Evolutionary conservation across 2,329 filamentous ascomycete genomes (phyloP).

Genomic region (Aquanectria penicillioides): DNA sequence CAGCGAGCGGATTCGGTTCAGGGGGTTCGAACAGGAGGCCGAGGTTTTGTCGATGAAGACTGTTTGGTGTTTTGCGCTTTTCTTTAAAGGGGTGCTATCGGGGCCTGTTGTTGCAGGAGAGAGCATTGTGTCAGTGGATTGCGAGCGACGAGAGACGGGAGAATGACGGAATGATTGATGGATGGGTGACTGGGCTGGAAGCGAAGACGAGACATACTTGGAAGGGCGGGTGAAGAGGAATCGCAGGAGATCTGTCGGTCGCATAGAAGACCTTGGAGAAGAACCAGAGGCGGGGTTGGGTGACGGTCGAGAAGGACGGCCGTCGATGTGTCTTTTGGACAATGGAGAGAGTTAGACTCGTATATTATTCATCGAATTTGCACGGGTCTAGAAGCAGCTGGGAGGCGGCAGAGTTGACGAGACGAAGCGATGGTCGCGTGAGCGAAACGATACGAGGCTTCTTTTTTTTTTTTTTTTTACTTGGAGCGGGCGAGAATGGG

Average conservation of each 20-base stretch:
- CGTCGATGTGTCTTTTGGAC: slow-evolving; percentile 39
- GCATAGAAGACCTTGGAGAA: slow-evolving; percentile 75
- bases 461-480: slow-evolving; percentile 1
- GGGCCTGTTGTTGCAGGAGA: slow-evolving; percentile 61
- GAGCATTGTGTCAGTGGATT: no score
- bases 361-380: slow-evolving; percentile 42
- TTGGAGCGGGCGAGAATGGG: no score
- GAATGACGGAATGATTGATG: not conserved
- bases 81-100: slow-evolving; percentile 66
- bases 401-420: not conserved
- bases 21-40: slow-evolving; percentile 19
- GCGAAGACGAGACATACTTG: slow-evolving; percentile 75
- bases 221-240: slow-evolving; percentile 89
- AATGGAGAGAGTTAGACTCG: slow-evolving; percentile 32
- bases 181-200: no score
- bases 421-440: slow-evolving; percentile 31
- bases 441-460: not conserved
- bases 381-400: not conserved
- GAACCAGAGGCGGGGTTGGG: slow-evolving; percentile 31
- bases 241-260: slow-evolving; percentile 87
- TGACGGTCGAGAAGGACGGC: slow-evolving; percentile 38
- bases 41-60: slow-evolving; percentile 23
- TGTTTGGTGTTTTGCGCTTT: slow-evolving; percentile 48
- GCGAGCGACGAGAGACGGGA: not conserved
- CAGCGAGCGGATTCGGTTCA: slow-evolving; percentile 42